Base-by-base conservation (phyloP, 2,329 filamentous ascomycete species). In the Xylariaceae sp. region DNA sequence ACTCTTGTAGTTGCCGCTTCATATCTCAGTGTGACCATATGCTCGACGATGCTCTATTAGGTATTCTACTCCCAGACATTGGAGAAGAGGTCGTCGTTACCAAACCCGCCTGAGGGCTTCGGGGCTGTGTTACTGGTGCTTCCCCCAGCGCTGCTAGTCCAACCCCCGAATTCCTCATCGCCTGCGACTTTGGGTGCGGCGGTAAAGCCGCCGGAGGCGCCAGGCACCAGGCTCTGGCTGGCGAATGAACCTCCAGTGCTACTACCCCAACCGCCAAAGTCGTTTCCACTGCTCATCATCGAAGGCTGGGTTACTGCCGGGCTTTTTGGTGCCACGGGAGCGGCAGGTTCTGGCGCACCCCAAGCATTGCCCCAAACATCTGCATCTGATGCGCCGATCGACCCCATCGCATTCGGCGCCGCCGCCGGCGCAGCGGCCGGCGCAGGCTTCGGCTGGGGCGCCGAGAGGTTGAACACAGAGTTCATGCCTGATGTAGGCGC, bases 161-260 rank as follows among this genome's bases (percentile, higher is more conserved):
- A 96, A 10, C 90, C 89, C 14, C 90, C 90, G 64, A 95, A 96
- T 54, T 96, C 90, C 59, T 96, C 90, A 50, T 96, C 90, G 0
- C 85, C 83, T 22, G 83, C 72, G 3, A 94, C 83, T 50, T 82
- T 80, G 16, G 85, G 78, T 25, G 67, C 63, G 35, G 66, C 54
- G 33, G 67, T 73, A 58, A 85, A 82, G 5, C 81, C 81, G 16
- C 81, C 80, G 45, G 71, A 71, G 1, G 73, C 64, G 1, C 75
- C 72, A 3, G 74, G 72, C 14, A 81, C 67, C 53, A 80, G 76
- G 31, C 75, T 72, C 40, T 75, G 70, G 48, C 53, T 72, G 25
- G 74, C 68, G 45, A 80, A 67, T n/a, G 66, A 67, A 18, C 57
- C 55, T 29, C 61, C 56, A 1, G 34, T 37, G 35, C 50, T 53